Evolutionary conservation across 73 alveolate genomes (phyloP).

Genomic region (Paramecium octaurelia): DNA sequence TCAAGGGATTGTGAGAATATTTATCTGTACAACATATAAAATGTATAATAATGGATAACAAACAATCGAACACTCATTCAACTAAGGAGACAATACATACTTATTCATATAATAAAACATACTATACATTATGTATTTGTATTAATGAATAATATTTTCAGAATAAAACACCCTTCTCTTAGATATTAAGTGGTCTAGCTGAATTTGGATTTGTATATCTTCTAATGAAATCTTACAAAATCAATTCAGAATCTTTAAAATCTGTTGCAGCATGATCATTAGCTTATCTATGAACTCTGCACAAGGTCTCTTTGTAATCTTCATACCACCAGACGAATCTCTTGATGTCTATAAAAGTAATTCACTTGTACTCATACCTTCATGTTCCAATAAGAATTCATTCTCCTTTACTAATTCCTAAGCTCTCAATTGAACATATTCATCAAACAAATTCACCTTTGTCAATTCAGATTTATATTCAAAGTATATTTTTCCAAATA

Average conservation of each 20-base stretch:
- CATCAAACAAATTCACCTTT: constrained; percentile 81
- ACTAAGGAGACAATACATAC: too few species aligned
- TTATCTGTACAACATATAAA: not conserved
- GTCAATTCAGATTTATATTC: constrained; percentile 70
- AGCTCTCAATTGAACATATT: constrained; percentile 84
- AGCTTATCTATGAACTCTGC: constrained; percentile 87
- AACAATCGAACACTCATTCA: not conserved
- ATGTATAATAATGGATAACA: not conserved
- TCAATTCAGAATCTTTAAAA: constrained; percentile 81
- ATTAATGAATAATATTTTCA: constrained; percentile 10
- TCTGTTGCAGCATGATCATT: constrained; percentile 83
- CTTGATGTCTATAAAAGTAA: constrained; percentile 58
- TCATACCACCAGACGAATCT: constrained; percentile 84
- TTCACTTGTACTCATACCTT: constrained; percentile 28
- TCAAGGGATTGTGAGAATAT: constrained; percentile 27
- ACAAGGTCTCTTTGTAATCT: constrained; percentile 78
- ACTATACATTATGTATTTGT: not conserved
- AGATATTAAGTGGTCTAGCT: constrained; percentile 68
- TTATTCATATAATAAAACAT: not conserved
- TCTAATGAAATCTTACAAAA: constrained; percentile 81
- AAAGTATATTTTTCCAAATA: constrained; percentile 50
- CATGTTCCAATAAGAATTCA: constrained; percentile 72
- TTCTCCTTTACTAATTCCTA: constrained; percentile 82
- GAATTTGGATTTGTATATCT: constrained; percentile 81
- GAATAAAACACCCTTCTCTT: constrained; percentile 3